phyloP scores from a whole-genome alignment of 805 yeast genomes.

The Jamesozyma spencerorum region DNA sequence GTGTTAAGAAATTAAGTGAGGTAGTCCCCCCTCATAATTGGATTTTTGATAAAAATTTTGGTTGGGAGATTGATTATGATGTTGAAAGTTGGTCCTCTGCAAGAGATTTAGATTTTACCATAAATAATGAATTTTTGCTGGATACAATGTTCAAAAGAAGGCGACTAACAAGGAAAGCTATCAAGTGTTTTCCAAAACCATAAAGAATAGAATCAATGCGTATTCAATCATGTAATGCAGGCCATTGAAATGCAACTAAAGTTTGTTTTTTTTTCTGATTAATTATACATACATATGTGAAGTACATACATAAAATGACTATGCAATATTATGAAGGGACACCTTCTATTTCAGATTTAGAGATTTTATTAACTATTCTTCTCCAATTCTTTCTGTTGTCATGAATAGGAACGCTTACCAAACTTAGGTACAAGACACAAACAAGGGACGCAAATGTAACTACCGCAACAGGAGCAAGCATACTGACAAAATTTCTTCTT shows the following conservation, averaged over 20 bases:
- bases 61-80: conserved; percentile 57
- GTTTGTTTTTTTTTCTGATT: no score
- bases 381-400: conserved; percentile 61
- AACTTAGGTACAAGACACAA: conserved; percentile 45
- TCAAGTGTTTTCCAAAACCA: conserved; percentile 22
- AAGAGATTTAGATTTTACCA: conserved; percentile 33
- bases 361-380: conserved; percentile 42
- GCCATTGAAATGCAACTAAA: no score
- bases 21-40: conserved; percentile 65
- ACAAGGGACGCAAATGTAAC: conserved; percentile 46
- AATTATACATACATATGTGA: no score
- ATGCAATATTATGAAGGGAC: conserved; percentile 52
- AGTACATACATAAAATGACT: no score
- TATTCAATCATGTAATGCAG: no score
- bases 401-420: conserved; percentile 59
- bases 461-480: conserved; percentile 59
- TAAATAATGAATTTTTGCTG: conserved; percentile 42
- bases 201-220: no score
- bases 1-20: conserved; percentile 44
- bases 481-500: conserved; percentile 45
- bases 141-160: conserved; percentile 49
- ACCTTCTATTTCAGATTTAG: conserved; percentile 70
- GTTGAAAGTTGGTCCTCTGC: conserved; percentile 45
- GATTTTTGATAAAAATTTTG: conserved; percentile 51
- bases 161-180: conserved; percentile 44